Evolutionary conservation across 1,284 basidiomycete genomes (phyloP).

Genomic region (Cutaneotrichosporon sp.): DNA sequence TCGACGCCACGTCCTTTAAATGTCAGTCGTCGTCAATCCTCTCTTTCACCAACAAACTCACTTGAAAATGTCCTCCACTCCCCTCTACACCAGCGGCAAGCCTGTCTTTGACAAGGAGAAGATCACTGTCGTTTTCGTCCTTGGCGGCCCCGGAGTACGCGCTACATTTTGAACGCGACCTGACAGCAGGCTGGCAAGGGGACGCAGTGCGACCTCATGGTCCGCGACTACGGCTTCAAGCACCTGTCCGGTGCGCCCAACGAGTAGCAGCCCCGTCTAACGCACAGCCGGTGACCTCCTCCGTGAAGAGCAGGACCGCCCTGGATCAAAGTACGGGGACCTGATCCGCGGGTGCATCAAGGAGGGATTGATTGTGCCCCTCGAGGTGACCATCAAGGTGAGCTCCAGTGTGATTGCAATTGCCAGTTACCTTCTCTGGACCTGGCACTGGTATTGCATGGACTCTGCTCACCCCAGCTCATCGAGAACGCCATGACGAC

Average conservation of each 20-base stretch:
- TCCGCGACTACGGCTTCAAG: slow-evolving; percentile 84
- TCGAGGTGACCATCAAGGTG: slow-evolving; percentile 89
- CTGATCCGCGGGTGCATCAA: slow-evolving; percentile 87
- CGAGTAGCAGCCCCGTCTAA: not conserved
- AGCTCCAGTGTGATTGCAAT: slow-evolving; percentile 7
- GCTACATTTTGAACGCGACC: slow-evolving; percentile 30
- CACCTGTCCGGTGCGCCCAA: slow-evolving; percentile 85
- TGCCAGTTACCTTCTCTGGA: too few species aligned
- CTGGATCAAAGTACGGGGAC: slow-evolving; percentile 79
- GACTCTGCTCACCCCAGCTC: slow-evolving; percentile 54
- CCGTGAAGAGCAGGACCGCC: slow-evolving; percentile 85
- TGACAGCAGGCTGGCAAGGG: slow-evolving; percentile 72
- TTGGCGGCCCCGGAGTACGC: slow-evolving; percentile 96
- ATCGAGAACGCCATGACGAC: slow-evolving; percentile 87
- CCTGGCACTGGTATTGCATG: not conserved
- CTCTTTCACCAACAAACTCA: slow-evolving; percentile 3
- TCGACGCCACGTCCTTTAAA: slow-evolving; percentile 4
- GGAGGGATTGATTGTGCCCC: slow-evolving; percentile 93
- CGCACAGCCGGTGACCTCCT: slow-evolving; percentile 89
- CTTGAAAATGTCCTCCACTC: slow-evolving; percentile 17
- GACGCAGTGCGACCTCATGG: slow-evolving; percentile 86
- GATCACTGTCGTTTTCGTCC: slow-evolving; percentile 89
- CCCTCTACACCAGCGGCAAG: slow-evolving; percentile 24
- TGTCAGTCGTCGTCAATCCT: not conserved
- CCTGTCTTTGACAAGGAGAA: slow-evolving; percentile 69